Base-by-base conservation (phyloP, 2,329 filamentous ascomycete species). In the Mycosphaerella sp. region DNA sequence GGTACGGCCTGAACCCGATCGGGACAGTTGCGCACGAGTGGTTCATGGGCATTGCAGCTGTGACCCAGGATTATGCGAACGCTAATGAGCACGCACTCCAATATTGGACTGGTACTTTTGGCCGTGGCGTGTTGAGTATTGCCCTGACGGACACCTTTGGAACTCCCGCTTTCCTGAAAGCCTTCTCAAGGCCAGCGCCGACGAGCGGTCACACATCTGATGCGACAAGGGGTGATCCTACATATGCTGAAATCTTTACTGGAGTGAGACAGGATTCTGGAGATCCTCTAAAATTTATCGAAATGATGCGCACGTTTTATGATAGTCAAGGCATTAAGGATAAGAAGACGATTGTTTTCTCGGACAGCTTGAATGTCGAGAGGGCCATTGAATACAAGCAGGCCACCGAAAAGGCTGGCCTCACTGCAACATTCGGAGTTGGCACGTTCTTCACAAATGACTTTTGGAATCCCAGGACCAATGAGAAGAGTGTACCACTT, bases 21-120 rank as follows among this genome's bases (percentile, higher is more conserved):
- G 93, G 93, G 4, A 98, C 93, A 0, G 84, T 88, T 1, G 93
- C 93, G 0, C 93, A 98, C 66, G 93, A 98, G 72, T 98, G 93
- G 93, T 97, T 96, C 75, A 98, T 98, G 93, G 90, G 89, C 37
- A 91, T 95, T 56, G 93, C 93, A 0, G 90, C 93, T 35, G 89
- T 96, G 61, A 87, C 85, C 4, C 79, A 88, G 56, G 81, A 96
- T 70, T 98, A 98, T 66, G 79, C 82, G 60, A 77, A 79, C 55
- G 90, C 93, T 2, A 95, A 90, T 34, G 89, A 95, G 68, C 79
- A 85, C 57, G 90, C 89, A 0, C 73, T 98, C 60, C 78, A 82
- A 52, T 89, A 94, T 67, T 98, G 93, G 93, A 80, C 95, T 30
- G 83, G 84, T 46, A 95, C 87, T 55, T 98, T 96, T 66, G 93